Evolutionary conservation across 2,329 filamentous ascomycete species (phyloP).

Genomic region (Verruconis gallopava): DNA sequence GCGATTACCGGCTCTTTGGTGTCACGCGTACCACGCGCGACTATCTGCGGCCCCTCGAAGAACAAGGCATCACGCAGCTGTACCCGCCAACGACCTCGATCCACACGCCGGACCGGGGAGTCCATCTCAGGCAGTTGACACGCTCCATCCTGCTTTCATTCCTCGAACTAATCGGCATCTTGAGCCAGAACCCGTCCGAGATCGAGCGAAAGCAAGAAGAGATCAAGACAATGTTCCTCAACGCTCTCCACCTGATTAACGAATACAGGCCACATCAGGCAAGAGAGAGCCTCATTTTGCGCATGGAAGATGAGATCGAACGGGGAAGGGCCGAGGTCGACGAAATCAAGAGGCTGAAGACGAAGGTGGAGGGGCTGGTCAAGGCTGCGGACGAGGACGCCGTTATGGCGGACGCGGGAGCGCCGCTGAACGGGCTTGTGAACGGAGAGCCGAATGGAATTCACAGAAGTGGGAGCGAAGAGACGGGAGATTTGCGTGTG

Average conservation of each 20-base stretch:
- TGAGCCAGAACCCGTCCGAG: slow-evolving; percentile 50
- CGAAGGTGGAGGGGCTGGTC: slow-evolving; percentile 61
- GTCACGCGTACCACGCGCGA: slow-evolving; percentile 15
- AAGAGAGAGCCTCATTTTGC: slow-evolving; percentile 68
- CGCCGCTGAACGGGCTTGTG: background rate
- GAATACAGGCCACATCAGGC: slow-evolving; percentile 91
- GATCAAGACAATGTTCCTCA: slow-evolving; percentile 70
- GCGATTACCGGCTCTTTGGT: slow-evolving; percentile 65
- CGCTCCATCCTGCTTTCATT: slow-evolving; percentile 84
- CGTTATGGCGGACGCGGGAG: background rate
- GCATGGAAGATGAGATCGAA: slow-evolving; percentile 78
- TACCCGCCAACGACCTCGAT: slow-evolving; percentile 33
- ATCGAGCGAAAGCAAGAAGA: slow-evolving; percentile 63
- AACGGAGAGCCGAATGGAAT: background rate
- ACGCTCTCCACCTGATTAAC: slow-evolving; percentile 87
- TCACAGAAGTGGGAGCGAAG: background rate
- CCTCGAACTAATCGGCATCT: slow-evolving; percentile 64
- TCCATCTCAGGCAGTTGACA: slow-evolving; percentile 60
- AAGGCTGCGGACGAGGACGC: slow-evolving; percentile 43
- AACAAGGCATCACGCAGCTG: slow-evolving; percentile 16
- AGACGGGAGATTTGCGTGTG: slow-evolving; percentile 7
- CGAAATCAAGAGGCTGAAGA: slow-evolving; percentile 51
- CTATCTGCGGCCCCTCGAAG: background rate
- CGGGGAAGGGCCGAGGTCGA: slow-evolving; percentile 60
- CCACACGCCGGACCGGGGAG: slow-evolving; percentile 39